Conservation (phyloP, 2,329 filamentous ascomycete species). For the Tolypocladium pustulatum region DNA sequence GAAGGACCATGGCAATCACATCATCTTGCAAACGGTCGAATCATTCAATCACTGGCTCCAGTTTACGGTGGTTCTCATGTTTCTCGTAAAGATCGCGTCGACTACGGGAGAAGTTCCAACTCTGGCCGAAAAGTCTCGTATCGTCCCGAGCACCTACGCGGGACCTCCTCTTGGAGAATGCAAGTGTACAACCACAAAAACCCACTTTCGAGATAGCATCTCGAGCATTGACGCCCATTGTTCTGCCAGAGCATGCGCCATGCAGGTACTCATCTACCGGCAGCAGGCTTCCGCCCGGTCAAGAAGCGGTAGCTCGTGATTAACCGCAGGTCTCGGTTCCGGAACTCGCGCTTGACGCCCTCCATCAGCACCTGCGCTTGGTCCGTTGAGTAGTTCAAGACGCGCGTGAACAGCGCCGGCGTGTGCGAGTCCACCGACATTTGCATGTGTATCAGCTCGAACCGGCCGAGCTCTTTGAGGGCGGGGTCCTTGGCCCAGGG, state of each 20-base stretch:
- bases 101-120: neutral
- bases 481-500: slow-evolving; percentile 25
- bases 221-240: too few relatives aligned
- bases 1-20: neutral
- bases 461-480: slow-evolving; percentile 25
- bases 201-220: too few relatives aligned
- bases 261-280: neutral
- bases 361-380: slow-evolving; percentile 29
- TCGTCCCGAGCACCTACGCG: too few relatives aligned
- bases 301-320: slow-evolving; percentile 25
- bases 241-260: neutral
- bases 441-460: slow-evolving; percentile 28
- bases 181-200: too few relatives aligned
- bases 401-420: slow-evolving; percentile 27
- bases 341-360: slow-evolving; percentile 27
- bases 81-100: neutral
- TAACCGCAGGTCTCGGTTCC: slow-evolving; percentile 19
- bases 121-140: too few relatives aligned
- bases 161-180: too few relatives aligned
- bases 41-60: neutral
- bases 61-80: too few relatives aligned
- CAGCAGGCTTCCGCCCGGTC: slow-evolving; percentile 14
- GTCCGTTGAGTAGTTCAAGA: slow-evolving; percentile 26
- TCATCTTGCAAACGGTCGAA: neutral
- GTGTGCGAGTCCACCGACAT: slow-evolving; percentile 32